Evolutionary conservation across 257 asterid genomes (phyloP).

Genomic region (Solanum pimpinellifolium): DNA sequence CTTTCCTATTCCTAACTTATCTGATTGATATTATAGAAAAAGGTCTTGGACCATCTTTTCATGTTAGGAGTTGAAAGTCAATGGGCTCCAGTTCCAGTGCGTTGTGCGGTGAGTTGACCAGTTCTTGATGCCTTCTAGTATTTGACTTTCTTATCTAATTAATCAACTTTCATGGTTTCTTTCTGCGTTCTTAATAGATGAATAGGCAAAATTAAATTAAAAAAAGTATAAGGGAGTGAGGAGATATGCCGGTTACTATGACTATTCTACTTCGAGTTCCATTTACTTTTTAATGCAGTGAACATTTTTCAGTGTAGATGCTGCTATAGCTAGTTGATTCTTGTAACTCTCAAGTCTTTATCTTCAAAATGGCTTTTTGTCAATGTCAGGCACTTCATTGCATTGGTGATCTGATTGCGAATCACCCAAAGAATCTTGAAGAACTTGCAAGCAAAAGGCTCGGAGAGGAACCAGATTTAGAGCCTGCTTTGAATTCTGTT

Average conservation of each 20-base stretch:
- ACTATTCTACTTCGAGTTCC: neutral
- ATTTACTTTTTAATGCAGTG: neutral
- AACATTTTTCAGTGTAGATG: neutral
- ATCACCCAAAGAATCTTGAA: constrained; percentile 70
- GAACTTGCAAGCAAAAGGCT: constrained; percentile 69
- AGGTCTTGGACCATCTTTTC: constrained; percentile 67
- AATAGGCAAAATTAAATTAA: neutral
- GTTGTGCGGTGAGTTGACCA: constrained; percentile 58
- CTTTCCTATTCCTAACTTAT: constrained; percentile 2
- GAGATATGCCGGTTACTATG: neutral
- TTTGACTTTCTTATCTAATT: neutral
- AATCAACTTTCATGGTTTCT: neutral
- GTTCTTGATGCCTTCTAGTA: neutral
- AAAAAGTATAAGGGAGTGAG: neutral
- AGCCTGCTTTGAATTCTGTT: constrained; percentile 77
- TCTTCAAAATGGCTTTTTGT: neutral
- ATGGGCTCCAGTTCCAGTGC: constrained; percentile 93
- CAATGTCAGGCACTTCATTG: constrained; percentile 66
- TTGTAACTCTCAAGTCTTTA: neutral
- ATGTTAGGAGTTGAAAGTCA: constrained; percentile 97
- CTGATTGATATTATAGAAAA: constrained; percentile 46
- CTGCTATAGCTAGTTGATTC: neutral
- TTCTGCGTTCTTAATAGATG: neutral
- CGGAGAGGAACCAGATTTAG: constrained; percentile 80
- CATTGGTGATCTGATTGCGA: constrained; percentile 62